Percentiles rank a stretch among this genome's conserved stretches.
Conservation (phyloP, 192 early-diverging fungal genomes). For the Kappamyces sp. region DNA sequence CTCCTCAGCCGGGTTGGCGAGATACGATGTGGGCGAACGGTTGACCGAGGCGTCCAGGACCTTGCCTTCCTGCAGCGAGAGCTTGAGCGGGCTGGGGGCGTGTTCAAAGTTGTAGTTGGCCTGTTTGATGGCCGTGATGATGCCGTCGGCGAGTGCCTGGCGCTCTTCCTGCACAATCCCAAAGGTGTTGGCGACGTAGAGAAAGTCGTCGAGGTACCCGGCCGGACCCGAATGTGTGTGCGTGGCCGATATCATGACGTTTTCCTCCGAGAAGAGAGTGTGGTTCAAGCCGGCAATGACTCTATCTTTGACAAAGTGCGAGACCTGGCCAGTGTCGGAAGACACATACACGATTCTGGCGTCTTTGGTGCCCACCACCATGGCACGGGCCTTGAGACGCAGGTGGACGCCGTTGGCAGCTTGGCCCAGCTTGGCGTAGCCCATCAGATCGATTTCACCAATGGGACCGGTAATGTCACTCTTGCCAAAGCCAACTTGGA, state of each 20-base stretch:
- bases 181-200: slow-evolving; percentile 22
- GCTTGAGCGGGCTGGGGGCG: slow-evolving; percentile 3
- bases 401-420: slow-evolving; percentile 37
- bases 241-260: slow-evolving; percentile 44
- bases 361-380: not conserved
- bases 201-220: slow-evolving; percentile 36
- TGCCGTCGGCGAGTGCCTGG: slow-evolving; percentile 30
- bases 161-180: slow-evolving; percentile 29
- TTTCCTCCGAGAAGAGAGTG: slow-evolving; percentile 29
- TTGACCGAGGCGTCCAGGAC: slow-evolving; percentile 34
- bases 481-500: slow-evolving; percentile 28
- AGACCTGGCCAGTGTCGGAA: slow-evolving; percentile 27
- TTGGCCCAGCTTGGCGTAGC: slow-evolving; percentile 35
- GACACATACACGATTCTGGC: slow-evolving; percentile 31
- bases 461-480: slow-evolving; percentile 37
- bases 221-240: slow-evolving; percentile 44
- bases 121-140: slow-evolving; percentile 27
- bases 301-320: slow-evolving; percentile 10
- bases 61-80: slow-evolving; percentile 17
- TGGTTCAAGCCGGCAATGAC: slow-evolving; percentile 21
- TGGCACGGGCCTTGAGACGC: slow-evolving; percentile 25
- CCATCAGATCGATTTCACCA: slow-evolving; percentile 39
- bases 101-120: slow-evolving; percentile 32
- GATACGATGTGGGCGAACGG: slow-evolving; percentile 31
- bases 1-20: slow-evolving; percentile 36